Percentiles rank a stretch among this genome's conserved stretches.
phyloP scores from a whole-genome alignment of 2,329 filamentous ascomycete species.

The Ceratocystis eucalypticola region DNA sequence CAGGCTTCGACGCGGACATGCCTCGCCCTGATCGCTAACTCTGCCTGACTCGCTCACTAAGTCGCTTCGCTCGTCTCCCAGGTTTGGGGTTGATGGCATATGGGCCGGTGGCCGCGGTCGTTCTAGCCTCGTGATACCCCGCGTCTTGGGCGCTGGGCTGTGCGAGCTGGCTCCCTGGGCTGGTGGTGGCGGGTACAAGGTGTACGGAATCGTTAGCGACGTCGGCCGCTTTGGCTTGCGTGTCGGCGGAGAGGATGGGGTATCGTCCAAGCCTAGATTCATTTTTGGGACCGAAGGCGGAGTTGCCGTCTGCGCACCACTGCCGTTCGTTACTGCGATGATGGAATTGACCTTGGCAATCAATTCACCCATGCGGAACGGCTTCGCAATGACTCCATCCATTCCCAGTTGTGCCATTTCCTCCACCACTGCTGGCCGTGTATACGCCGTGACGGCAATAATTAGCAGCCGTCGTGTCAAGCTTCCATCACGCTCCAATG shows the following conservation, averaged over 20 bases:
- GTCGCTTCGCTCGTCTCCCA: neutral
- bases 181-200: neutral
- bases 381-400: slow-evolving; percentile 68
- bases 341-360: slow-evolving; percentile 53
- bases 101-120: neutral
- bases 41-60: neutral
- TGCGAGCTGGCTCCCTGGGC: neutral
- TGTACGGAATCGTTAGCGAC: neutral
- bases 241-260: neutral
- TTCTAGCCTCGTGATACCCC: too few species aligned
- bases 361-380: slow-evolving; percentile 61
- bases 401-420: slow-evolving; percentile 23
- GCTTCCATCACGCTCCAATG: slow-evolving; percentile 48
- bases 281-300: too few species aligned
- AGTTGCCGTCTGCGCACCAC: slow-evolving; percentile 23
- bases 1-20: neutral
- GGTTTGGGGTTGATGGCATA: slow-evolving; percentile 9
- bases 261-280: too few species aligned
- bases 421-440: slow-evolving; percentile 35
- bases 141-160: neutral
- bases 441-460: slow-evolving; percentile 74
- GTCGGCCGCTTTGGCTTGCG: neutral
- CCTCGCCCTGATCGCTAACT: neutral
- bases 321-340: slow-evolving; percentile 25
- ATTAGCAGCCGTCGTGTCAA: slow-evolving; percentile 57